Base-by-base conservation (phyloP, 2,329 filamentous ascomycete genomes). In the Septoria petroselini region DNA sequence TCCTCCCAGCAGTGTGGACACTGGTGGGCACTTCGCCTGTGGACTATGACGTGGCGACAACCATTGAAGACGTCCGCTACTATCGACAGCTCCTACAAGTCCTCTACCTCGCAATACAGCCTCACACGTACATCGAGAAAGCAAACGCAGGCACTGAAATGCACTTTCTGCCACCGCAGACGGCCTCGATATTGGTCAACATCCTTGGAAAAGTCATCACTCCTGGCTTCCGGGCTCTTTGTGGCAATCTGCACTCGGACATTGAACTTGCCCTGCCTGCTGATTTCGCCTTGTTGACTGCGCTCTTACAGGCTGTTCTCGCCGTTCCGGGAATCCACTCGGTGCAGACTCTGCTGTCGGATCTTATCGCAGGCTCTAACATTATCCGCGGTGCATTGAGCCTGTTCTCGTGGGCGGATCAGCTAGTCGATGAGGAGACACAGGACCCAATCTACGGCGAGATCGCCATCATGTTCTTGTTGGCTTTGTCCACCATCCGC, bases 401-500 rank as follows among this genome's bases (percentile, higher is more conserved):
- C 27, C 78, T 98, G 4, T 97, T 91, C 70, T 95, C 90, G 0
- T 98, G 93, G 93, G 82, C 91, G 3, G 90, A 97, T 68, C 83
- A 85, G 58, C 77, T 97, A 18, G 80, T 85, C 0, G 77, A 96
- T 31, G 79, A 85, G 1, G 78, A 64, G 19, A 80, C 85, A 49
- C 82, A 84, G 21, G 91, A 97, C 65, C 91, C 93, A 0, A 76
- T 97, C 23, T 97, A 96, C 68, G 93, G 91, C 57, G 91, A 96
- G 65, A 80, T 96, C n/a, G 88, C 87, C 62, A 79, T 95, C 33
- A 78, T 91, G 19, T 94, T 97, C 69, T 77, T 98, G 11, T 81
- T 95, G 17, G 88, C 95, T 59, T 78, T 98, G 9, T 95, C 91
- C 1, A 84, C 82, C 11, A 78, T 97, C 11, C 86, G 87, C 0